Evolutionary conservation across 441 rosid genomes (phyloP).

Genomic region (Biscutella laevigata): DNA sequence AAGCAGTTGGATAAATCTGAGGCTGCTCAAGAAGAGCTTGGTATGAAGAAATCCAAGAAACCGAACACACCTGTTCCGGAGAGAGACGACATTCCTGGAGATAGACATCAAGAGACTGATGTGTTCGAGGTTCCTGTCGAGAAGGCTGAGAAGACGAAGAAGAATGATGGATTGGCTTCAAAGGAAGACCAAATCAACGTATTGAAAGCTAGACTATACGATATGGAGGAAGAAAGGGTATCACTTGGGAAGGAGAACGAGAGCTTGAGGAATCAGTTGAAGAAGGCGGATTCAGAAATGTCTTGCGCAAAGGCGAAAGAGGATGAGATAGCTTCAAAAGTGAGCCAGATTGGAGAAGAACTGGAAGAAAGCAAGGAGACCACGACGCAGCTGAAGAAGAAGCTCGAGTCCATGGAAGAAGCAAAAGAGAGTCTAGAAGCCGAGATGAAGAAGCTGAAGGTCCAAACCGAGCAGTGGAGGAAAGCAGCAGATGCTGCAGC

Average conservation of each 20-base stretch:
- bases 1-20: slow-evolving; percentile 61
- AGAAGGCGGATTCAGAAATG: slow-evolving; percentile 31
- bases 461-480: slow-evolving; percentile 84
- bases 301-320: slow-evolving; percentile 36
- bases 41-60: slow-evolving; percentile 38
- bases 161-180: slow-evolving; percentile 17
- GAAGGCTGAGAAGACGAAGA: slow-evolving; percentile 19
- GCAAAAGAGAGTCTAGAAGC: slow-evolving; percentile 54
- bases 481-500: slow-evolving; percentile 95
- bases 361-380: slow-evolving; percentile 39
- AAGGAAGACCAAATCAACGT: slow-evolving; percentile 38
- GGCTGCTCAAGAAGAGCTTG: slow-evolving; percentile 54
- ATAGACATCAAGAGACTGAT: slow-evolving; percentile 43
- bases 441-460: slow-evolving; percentile 67
- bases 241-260: slow-evolving; percentile 36
- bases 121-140: slow-evolving; percentile 45
- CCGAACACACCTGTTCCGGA: slow-evolving; percentile 7
- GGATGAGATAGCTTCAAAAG: slow-evolving; percentile 35
- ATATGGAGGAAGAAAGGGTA: slow-evolving; percentile 40
- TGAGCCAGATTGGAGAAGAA: slow-evolving; percentile 44
- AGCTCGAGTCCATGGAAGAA: slow-evolving; percentile 47
- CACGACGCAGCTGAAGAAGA: slow-evolving; percentile 32
- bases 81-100: slow-evolving; percentile 30
- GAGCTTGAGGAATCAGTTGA: slow-evolving; percentile 42
- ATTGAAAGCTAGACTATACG: slow-evolving; percentile 46